phyloP scores from a whole-genome alignment of 2,329 filamentous ascomycete genomes.

The Colletotrichum agaves region DNA sequence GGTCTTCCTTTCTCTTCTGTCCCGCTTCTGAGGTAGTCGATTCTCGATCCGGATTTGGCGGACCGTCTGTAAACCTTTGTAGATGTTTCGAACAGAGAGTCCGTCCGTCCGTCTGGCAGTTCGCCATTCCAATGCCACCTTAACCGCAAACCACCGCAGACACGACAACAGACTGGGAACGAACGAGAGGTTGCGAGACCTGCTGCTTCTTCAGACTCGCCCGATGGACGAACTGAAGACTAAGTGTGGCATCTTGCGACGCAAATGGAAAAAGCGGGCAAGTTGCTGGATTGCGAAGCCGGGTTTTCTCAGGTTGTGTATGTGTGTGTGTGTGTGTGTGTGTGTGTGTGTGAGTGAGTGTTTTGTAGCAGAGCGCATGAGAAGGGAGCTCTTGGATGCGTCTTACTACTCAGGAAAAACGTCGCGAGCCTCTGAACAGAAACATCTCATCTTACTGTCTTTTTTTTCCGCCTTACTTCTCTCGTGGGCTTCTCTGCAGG shows the following conservation, averaged over 20 bases:
- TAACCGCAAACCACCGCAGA: background rate
- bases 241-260: background rate
- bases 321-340: too few species aligned
- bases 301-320: background rate
- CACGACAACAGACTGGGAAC: background rate
- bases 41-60: too few species aligned
- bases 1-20: too few species aligned
- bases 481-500: background rate
- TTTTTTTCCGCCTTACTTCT: conserved; percentile 5
- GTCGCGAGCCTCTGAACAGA: background rate
- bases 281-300: background rate
- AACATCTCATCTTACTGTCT: background rate
- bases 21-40: too few species aligned
- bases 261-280: background rate
- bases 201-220: conserved; percentile 2
- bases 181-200: conserved; percentile 13
- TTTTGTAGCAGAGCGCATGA: conserved; percentile 8
- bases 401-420: conserved; percentile 2
- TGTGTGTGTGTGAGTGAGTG: too few species aligned
- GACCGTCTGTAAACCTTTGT: too few species aligned
- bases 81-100: too few species aligned
- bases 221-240: background rate
- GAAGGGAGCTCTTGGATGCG: conserved; percentile 10
- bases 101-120: background rate
- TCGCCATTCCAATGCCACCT: background rate